Percentiles rank a stretch among this genome's conserved stretches.
These are phyloP conservation scores for Cylindrotheca fusiformis DNA, from an alignment of 108 stramenopile species.

Conservation along the genomic window DNA sequence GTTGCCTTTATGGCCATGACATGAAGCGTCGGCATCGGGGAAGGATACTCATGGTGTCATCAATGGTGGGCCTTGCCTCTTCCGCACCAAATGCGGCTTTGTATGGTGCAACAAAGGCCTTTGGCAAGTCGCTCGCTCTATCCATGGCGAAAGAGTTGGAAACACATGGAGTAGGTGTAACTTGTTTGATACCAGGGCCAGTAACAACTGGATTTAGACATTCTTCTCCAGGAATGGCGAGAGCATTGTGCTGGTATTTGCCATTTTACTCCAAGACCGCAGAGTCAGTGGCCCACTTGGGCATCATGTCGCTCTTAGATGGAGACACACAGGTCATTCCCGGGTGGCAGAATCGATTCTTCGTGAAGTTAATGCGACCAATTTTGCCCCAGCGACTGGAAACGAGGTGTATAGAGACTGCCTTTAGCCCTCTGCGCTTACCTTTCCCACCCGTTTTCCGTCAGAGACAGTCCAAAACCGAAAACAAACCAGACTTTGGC, in stretches of 20 bases:
- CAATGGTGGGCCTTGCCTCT: constrained; percentile 58
- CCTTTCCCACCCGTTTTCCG: constrained; percentile 5
- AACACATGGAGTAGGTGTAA: constrained; percentile 77
- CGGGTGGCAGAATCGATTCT: constrained; percentile 72
- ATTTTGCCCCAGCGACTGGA: constrained; percentile 64
- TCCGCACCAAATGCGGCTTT: constrained; percentile 67
- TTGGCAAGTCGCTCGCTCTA: constrained; percentile 63
- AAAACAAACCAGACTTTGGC: no score
- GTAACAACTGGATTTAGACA: constrained; percentile 66
- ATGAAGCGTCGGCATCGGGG: constrained; percentile 77
- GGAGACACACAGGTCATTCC: constrained; percentile 74
- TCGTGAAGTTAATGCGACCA: constrained; percentile 60
- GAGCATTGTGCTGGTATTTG: constrained; percentile 72
- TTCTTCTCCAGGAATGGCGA: constrained; percentile 44
- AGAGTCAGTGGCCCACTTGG: constrained; percentile 53
- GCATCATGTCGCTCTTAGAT: constrained; percentile 63
- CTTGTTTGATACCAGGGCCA: constrained; percentile 85
- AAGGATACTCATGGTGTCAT: constrained; percentile 77
- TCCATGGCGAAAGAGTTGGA: constrained; percentile 83
- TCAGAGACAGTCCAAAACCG: no score
- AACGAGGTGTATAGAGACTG: constrained; percentile 53
- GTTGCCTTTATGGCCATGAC: constrained; percentile 69
- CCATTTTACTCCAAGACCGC: constrained; percentile 71
- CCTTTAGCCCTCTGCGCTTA: constrained; percentile 53
- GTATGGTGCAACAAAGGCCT: constrained; percentile 83